These are phyloP conservation scores for Crithidia expoeki DNA, from an alignment of 208 protist genomes.

Conservation along the genomic window DNA sequence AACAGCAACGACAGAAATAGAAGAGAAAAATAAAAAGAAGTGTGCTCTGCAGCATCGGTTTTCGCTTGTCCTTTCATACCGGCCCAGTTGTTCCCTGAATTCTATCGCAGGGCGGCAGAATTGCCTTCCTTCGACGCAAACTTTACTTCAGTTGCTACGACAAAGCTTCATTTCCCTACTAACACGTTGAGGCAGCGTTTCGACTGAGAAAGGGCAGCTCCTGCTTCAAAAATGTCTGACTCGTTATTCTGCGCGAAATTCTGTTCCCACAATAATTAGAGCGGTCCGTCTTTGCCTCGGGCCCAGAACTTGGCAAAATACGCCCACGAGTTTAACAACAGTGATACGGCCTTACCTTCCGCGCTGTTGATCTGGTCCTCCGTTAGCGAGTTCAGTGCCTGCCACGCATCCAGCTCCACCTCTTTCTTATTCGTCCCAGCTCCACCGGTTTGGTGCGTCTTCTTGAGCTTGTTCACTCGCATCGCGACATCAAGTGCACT, in stretches of 20 bases:
- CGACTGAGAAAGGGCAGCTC: no score
- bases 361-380: constrained; percentile 87
- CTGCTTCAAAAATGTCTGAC: neutral
- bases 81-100: no score
- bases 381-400: constrained; percentile 71
- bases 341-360: constrained; percentile 86
- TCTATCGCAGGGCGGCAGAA: no score
- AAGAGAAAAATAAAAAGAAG: no score
- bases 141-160: no score
- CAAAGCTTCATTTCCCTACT: no score
- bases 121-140: no score
- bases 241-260: neutral
- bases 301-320: constrained; percentile 93
- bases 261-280: constrained; percentile 6
- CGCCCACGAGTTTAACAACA: constrained; percentile 91
- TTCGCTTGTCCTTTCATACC: no score
- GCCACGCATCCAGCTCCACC: constrained; percentile 82
- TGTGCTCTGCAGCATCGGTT: no score
- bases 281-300: constrained; percentile 83
- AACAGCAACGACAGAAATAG: no score
- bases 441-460: constrained; percentile 72
- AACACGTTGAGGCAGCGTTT: no score
- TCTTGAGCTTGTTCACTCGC: constrained; percentile 86
- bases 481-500: constrained; percentile 88
- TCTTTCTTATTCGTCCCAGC: constrained; percentile 58